Conservation (phyloP, 352 stramenopile species). For the Phytophthora quininea region DNA sequence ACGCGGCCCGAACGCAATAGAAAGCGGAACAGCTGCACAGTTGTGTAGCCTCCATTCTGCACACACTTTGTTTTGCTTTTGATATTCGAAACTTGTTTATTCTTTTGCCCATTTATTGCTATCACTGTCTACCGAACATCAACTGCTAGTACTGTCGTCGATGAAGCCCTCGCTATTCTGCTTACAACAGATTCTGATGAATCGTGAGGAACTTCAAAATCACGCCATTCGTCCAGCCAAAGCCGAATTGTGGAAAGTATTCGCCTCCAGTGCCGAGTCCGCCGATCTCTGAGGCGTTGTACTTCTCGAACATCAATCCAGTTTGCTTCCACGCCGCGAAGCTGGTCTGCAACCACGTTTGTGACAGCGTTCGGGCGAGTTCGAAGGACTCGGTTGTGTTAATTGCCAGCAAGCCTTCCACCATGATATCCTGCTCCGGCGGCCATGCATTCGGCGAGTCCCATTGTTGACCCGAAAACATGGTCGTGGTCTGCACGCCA, state of each 20-base stretch:
- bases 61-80: conserved; percentile 32
- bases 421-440: conserved; percentile 80
- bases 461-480: conserved; percentile 87
- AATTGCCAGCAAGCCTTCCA: conserved; percentile 73
- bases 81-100: conserved; percentile 30
- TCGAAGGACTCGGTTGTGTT: conserved; percentile 53
- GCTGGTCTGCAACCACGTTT: conserved; percentile 71
- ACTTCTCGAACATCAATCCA: conserved; percentile 91
- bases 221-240: conserved; percentile 89
- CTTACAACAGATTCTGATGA: conserved; percentile 69
- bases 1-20: conserved; percentile 29
- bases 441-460: conserved; percentile 88
- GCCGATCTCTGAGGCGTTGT: conserved; percentile 75
- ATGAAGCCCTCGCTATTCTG: conserved; percentile 12
- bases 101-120: conserved; percentile 11
- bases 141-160: conserved; percentile 8
- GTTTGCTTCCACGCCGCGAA: conserved; percentile 69
- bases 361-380: conserved; percentile 57
- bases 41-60: conserved; percentile 33
- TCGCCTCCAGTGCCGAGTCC: conserved; percentile 79
- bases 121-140: not conserved
- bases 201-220: conserved; percentile 87
- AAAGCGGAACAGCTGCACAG: conserved; percentile 25
- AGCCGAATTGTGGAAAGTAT: conserved; percentile 90
- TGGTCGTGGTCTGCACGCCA: conserved; percentile 73